Conservation (phyloP, 371 early-diverging fungal genomes). For the Mucor sp. region DNA sequence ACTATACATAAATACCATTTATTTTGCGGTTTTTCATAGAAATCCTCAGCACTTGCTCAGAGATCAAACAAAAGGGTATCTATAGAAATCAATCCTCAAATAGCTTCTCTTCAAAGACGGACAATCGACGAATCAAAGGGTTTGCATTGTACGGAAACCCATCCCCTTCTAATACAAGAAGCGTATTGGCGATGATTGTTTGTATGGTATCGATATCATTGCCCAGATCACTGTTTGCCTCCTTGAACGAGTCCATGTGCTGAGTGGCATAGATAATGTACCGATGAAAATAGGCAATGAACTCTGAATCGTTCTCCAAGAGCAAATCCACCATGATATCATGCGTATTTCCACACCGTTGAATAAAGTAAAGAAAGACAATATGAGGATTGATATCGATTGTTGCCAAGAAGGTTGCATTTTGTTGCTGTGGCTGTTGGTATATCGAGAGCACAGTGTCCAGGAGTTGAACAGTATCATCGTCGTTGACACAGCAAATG, state of each 20-base stretch:
- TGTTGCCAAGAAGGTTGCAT: background rate
- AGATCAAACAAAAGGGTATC: background rate
- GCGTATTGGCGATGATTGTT: conserved; percentile 8
- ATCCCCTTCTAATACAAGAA: conserved; percentile 14
- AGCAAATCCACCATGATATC: conserved; percentile 25
- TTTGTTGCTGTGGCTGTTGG: conserved; percentile 1
- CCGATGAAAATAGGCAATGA: conserved; percentile 17
- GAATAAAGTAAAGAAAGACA: conserved; percentile 19
- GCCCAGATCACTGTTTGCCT: background rate
- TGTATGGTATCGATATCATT: conserved; percentile 3
- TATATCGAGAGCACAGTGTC: conserved; percentile 8
- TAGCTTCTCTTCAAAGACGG: conserved; percentile 7
- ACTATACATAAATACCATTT: background rate
- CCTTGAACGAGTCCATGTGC: background rate
- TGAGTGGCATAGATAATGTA: conserved; percentile 11
- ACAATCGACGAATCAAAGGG: conserved; percentile 13
- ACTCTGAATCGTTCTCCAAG: conserved; percentile 18
- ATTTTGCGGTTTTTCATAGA: background rate
- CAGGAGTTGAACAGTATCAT: conserved; percentile 10
- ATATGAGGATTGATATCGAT: conserved; percentile 19
- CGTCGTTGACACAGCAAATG: conserved; percentile 24
- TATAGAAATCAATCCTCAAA: background rate
- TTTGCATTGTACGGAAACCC: conserved; percentile 25
- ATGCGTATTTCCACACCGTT: conserved; percentile 20
- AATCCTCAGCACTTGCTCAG: background rate